Base-by-base conservation (phyloP, 108 stramenopile genomes). In the Discostella stelligeroides region DNA sequence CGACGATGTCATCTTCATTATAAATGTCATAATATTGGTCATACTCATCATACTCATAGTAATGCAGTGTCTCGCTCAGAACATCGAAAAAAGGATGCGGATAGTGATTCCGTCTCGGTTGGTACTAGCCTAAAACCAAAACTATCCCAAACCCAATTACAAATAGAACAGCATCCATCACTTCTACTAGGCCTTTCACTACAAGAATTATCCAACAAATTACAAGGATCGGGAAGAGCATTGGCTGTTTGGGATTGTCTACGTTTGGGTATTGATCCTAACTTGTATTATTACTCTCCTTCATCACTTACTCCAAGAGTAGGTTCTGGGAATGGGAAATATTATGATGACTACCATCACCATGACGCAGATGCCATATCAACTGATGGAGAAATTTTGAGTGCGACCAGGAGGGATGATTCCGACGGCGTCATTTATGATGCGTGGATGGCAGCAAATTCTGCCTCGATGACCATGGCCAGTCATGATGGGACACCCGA, bases 171-270 rank as follows among this genome's bases (percentile, higher is more conserved):
- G 24, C 51, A 25, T 23, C 51, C 0, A 24, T 49, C 30, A 24
- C 11, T 66, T 68, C 80, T 81, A 24, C 63, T 86, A 5, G 79
- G 77, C 24, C 62, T 67, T 12, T 73, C 70, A 15, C 45, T 83
- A 25, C 76, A 84, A 6, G 82, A 88, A 60, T 75, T 85, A 12
- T 55, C 73, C 0, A 37, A 72, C 27, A n/a, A 59, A 38, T 51
- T 88, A 14, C 74, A 76, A 21, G 86, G 86, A 13, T 78, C 60
- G 59, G 86, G 86, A 11, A 76, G 84, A 30, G 81, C 86, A 10
- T 48, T 71, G 27, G 75, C 64, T 13, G 69, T 80, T 58, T 85
- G 84, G 83, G 80, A 88, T 27, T 83, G 76, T 57, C 74, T 78
- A 25, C 58, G 82, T 11, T 38, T 69, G 34, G 86, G 86, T 1